Conservation (phyloP, 495 filamentous ascomycete species). For the Cercophora sp. region DNA sequence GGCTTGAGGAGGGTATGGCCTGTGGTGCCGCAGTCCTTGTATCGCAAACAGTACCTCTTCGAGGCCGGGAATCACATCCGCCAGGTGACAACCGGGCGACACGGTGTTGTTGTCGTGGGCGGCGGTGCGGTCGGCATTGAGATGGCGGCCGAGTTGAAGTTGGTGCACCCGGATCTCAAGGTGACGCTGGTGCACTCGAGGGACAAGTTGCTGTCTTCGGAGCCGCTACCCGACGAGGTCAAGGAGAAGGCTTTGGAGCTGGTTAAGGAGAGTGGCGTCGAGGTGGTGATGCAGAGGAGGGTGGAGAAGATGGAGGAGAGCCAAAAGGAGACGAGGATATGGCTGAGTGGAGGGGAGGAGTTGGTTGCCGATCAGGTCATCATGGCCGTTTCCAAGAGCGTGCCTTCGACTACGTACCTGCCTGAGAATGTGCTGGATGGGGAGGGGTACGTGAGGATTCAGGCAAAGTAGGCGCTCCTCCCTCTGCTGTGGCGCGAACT, state of each 20-base stretch:
- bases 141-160: slow-evolving; percentile 65
- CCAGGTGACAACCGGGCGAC: slow-evolving; percentile 31
- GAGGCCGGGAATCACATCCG: slow-evolving; percentile 49
- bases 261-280: slow-evolving; percentile 51
- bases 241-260: slow-evolving; percentile 50
- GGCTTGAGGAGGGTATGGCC: slow-evolving; percentile 61
- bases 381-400: slow-evolving; percentile 54
- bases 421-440: slow-evolving; percentile 44
- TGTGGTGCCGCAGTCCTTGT: slow-evolving; percentile 55
- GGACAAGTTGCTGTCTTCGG: slow-evolving; percentile 57
- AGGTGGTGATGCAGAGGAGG: slow-evolving; percentile 50
- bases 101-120: slow-evolving; percentile 59
- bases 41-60: slow-evolving; percentile 50
- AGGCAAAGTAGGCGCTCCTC: slow-evolving; percentile 24
- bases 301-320: slow-evolving; percentile 36
- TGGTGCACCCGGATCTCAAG: slow-evolving; percentile 50
- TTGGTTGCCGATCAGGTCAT: slow-evolving; percentile 54
- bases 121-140: slow-evolving; percentile 65
- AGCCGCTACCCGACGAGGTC: slow-evolving; percentile 63
- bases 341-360: slow-evolving; percentile 51
- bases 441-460: slow-evolving; percentile 56
- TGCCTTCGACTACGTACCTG: slow-evolving; percentile 54
- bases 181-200: slow-evolving; percentile 68
- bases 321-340: slow-evolving; percentile 36
- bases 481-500: too few relatives aligned